phyloP scores from a whole-genome alignment of 176 grass and related monocot species.

The Dactylis glomerata region DNA sequence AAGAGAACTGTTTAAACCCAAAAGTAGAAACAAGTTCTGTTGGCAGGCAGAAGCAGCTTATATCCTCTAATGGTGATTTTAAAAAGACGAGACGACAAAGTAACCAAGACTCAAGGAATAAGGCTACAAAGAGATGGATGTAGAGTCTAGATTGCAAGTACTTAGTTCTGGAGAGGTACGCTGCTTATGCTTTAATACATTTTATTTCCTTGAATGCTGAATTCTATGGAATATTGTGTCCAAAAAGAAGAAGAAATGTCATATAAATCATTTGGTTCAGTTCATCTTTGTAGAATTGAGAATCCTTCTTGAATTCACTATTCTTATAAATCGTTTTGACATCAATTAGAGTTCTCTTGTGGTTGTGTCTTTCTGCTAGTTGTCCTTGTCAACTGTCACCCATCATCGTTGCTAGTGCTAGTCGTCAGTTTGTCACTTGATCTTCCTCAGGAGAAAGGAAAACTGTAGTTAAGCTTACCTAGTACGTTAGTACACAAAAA shows the following conservation, averaged over 20 bases:
- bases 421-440: background rate
- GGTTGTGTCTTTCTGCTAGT: background rate
- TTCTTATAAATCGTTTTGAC: background rate
- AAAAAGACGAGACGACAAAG: slow-evolving; percentile 58
- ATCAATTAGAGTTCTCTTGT: background rate
- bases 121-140: slow-evolving; percentile 59
- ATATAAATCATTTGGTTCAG: background rate
- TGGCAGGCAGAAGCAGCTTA: slow-evolving; percentile 40
- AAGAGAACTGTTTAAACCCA: slow-evolving; percentile 47
- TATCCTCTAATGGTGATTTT: slow-evolving; percentile 50
- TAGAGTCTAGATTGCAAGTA: slow-evolving; percentile 23
- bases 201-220: background rate
- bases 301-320: background rate
- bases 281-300: slow-evolving; percentile 5
- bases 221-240: background rate
- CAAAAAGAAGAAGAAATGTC: background rate
- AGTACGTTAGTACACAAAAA: background rate
- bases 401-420: background rate
- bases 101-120: slow-evolving; percentile 42
- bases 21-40: slow-evolving; percentile 33
- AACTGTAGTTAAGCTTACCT: background rate
- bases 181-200: background rate
- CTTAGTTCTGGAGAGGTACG: slow-evolving; percentile 31
- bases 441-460: background rate
- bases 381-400: background rate